A percentile compares a stretch with the other conserved stretches of the same genome.
phyloP scores from a whole-genome alignment of 305 asterid species.

The Fraxinus nigra region DNA sequence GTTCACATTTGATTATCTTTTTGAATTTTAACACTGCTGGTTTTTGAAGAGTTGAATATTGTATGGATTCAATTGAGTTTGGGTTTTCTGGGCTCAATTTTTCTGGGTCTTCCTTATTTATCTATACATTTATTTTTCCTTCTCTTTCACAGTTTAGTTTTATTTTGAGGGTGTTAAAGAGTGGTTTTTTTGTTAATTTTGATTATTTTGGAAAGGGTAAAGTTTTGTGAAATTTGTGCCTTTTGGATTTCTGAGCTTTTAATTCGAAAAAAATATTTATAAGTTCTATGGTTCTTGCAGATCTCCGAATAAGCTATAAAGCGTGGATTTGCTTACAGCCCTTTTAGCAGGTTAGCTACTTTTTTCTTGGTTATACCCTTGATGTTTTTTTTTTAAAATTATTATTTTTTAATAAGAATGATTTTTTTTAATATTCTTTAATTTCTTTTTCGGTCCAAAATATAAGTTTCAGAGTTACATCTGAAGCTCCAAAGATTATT shows the following conservation, averaged over 20 bases:
- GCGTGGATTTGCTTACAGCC: slow-evolving; percentile 4
- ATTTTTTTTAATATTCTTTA: slow-evolving; percentile 2
- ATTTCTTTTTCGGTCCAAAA: neutral
- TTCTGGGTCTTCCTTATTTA: neutral
- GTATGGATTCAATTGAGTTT: slow-evolving; percentile 12
- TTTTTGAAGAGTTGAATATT: neutral
- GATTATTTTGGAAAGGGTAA: neutral
- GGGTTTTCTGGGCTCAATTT: slow-evolving; percentile 17
- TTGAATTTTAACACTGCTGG: neutral
- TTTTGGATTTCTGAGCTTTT: slow-evolving; percentile 12
- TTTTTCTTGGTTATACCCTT: neutral
- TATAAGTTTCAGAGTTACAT: neutral
- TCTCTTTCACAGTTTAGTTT: neutral
- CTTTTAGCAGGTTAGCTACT: slow-evolving; percentile 26
- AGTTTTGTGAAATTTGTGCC: neutral
- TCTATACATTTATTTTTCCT: neutral
- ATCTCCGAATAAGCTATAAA: slow-evolving; percentile 33
- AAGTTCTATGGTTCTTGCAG: slow-evolving; percentile 24
- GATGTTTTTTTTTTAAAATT: neutral
- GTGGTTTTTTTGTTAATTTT: neutral
- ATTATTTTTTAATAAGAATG: neutral
- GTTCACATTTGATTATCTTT: slow-evolving; percentile 6
- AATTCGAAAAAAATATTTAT: neutral
- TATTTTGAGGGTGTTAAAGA: neutral
- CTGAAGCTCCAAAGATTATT: slow-evolving; percentile 10